phyloP scores from a whole-genome alignment of 139 green algal species.

The Chlamydomonas asymmetrica region DNA sequence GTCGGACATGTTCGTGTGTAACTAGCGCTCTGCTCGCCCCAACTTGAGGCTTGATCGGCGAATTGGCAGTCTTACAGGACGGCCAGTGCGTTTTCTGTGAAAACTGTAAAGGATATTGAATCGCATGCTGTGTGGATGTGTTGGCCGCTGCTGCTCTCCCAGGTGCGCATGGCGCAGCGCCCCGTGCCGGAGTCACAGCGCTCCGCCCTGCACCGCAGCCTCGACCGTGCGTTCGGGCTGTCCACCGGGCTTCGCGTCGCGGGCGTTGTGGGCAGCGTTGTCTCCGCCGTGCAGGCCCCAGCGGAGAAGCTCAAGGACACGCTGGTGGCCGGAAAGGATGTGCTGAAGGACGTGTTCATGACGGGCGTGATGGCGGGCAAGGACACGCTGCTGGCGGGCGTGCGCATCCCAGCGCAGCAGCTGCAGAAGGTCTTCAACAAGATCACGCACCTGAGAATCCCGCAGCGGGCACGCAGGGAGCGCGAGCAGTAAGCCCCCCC shows the following conservation, averaged over 20 bases:
- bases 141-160: too few species aligned
- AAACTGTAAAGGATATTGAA: too few species aligned
- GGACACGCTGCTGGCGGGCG: slow-evolving; percentile 28
- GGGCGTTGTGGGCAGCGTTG: slow-evolving; percentile 20
- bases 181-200: slow-evolving; percentile 15
- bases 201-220: background rate
- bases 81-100: too few species aligned
- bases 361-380: slow-evolving; percentile 15
- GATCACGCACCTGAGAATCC: too few species aligned
- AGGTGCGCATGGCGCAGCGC: slow-evolving; percentile 22
- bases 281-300: slow-evolving; percentile 27
- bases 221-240: slow-evolving; percentile 24
- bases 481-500: too few species aligned
- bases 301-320: slow-evolving; percentile 29
- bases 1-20: too few species aligned
- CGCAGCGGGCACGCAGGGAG: too few species aligned
- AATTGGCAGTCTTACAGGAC: too few species aligned
- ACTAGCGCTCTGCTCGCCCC: too few species aligned
- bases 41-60: too few species aligned
- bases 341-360: slow-evolving; percentile 17
- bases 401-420: slow-evolving; percentile 19
- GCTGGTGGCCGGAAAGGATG: slow-evolving; percentile 24
- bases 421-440: slow-evolving; percentile 18
- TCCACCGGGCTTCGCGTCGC: slow-evolving; percentile 13
- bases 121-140: too few species aligned